Evolutionary conservation across 768 basidiomycete genomes (phyloP).

Genomic region (Porphyrellus cyaneotinctus): DNA sequence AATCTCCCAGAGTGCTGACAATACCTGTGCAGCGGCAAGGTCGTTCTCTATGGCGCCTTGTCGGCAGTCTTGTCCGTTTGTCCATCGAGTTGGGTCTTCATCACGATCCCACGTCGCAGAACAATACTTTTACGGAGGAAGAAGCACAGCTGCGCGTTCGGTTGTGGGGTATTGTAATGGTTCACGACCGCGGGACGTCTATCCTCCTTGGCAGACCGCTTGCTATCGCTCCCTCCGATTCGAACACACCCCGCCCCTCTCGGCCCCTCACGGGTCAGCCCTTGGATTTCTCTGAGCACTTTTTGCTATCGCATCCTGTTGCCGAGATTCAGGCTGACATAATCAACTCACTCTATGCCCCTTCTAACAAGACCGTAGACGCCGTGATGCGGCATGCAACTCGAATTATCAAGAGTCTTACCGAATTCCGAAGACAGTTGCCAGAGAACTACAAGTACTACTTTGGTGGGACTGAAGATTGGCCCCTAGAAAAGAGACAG

Average conservation of each 20-base stretch:
- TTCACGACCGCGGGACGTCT: slow-evolving; percentile 86
- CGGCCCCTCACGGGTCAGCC: slow-evolving; percentile 33
- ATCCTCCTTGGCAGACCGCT: slow-evolving; percentile 83
- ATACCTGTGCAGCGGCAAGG: slow-evolving; percentile 64
- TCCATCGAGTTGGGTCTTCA: slow-evolving; percentile 83
- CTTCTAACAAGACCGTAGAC: slow-evolving; percentile 65
- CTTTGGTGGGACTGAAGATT: slow-evolving; percentile 75
- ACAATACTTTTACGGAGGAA: slow-evolving; percentile 60
- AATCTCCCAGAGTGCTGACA: slow-evolving; percentile 3
- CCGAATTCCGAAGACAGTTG: slow-evolving; percentile 61
- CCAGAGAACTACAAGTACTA: slow-evolving; percentile 71
- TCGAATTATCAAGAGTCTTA: slow-evolving; percentile 74
- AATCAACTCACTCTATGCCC: slow-evolving; percentile 80
- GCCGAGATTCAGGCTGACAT: slow-evolving; percentile 87
- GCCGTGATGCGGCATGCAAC: slow-evolving; percentile 72
- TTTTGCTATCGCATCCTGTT: slow-evolving; percentile 68
- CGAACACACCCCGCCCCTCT: slow-evolving; percentile 71
- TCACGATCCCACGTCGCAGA: slow-evolving; percentile 73
- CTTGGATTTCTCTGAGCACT: slow-evolving; percentile 70
- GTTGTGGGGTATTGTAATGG: slow-evolving; percentile 79
- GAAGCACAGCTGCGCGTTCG: slow-evolving; percentile 77
- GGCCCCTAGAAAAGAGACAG: slow-evolving; percentile 61
- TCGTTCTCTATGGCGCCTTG: slow-evolving; percentile 84
- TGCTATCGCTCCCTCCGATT: slow-evolving; percentile 77
- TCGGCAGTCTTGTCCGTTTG: slow-evolving; percentile 78